Evolutionary conservation across 106 monocot species (phyloP), one percentile per base, ranked within the genome.

Genomic region (Gastrodia elata): DNA sequence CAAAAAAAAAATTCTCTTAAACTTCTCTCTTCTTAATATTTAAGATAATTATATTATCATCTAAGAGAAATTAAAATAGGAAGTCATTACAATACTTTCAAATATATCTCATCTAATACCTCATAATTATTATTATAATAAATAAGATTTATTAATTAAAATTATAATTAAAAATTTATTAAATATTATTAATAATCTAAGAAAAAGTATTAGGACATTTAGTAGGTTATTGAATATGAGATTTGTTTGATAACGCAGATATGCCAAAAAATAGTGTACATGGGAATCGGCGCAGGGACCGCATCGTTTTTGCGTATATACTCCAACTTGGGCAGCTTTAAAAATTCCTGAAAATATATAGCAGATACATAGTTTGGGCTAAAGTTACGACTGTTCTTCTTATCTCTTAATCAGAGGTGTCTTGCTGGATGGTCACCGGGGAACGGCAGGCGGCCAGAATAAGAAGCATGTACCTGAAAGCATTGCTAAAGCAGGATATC

Each of bases 381-480:
- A 68, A 68, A 33, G 6, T 20, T 16, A 0, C 33, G 8, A 14
- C 39, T 58, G 44, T 64, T n/a, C 3, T 52, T 49, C 6, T 26
- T 20, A 28, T 73, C 49, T 73, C 25, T 64, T 58, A 36, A 26
- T 68, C 82, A 89, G 89, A 90, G 89, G 86, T 90, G 20, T 16
- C 84, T 49, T 90, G 86, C 44, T 90, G 89, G 89, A 90, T 82
- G 82, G 77, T 70, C 33, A 90, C 86, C 32, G 86, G 89, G 26
- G 89, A 90, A 74, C 83, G 89, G 55, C 89, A 89, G 44, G 71
- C 89, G 27, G 81, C 86, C 2, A 57, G 84, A 70, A 84, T 90
- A 82, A 73, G 89, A 64, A 90, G 74, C 71, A 68, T 87, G 20
- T 90, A 90, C 82, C 64, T 90, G 74, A 84, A 86, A 67, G 84